Conservation (phyloP, 306 rosid species). For the Lupinus albus region DNA sequence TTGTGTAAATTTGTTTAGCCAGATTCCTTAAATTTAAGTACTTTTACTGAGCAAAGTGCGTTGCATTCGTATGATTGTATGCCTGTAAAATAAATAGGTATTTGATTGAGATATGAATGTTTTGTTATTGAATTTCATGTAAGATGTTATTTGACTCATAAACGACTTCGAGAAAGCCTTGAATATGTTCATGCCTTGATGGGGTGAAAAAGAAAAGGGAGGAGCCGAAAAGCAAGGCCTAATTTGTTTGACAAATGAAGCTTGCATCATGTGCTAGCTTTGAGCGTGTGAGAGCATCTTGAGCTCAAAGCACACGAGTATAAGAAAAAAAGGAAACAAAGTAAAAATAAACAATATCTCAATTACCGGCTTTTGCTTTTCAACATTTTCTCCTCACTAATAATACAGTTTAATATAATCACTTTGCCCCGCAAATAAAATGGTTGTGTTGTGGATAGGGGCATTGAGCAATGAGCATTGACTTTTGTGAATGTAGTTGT, state of each 20-base stretch:
- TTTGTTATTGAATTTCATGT: too few relatives aligned
- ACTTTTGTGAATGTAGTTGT: constrained; percentile 42
- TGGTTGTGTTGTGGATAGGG: constrained; percentile 44
- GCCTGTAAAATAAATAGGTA: background rate
- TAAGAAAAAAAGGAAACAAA: background rate
- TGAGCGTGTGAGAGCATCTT: constrained; percentile 22
- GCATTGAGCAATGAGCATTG: constrained; percentile 59
- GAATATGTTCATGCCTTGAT: background rate
- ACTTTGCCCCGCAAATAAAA: background rate
- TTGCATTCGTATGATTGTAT: background rate
- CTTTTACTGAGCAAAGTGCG: background rate
- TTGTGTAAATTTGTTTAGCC: background rate
- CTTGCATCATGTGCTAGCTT: constrained; percentile 5
- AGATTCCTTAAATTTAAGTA: background rate
- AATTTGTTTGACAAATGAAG: constrained; percentile 25
- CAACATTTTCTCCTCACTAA: constrained; percentile 12
- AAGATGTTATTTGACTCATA: too few relatives aligned
- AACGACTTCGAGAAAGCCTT: too few relatives aligned
- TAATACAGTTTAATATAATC: constrained; percentile 4
- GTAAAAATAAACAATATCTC: constrained; percentile 31
- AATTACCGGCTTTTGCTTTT: constrained; percentile 60
- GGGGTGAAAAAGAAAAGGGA: background rate
- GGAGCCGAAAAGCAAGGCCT: background rate
- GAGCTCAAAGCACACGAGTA: constrained; percentile 36
- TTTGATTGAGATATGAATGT: background rate